Evolutionary conservation across 129 eudicot species (phyloP).

Genomic region (Scalesia atractyloides): DNA sequence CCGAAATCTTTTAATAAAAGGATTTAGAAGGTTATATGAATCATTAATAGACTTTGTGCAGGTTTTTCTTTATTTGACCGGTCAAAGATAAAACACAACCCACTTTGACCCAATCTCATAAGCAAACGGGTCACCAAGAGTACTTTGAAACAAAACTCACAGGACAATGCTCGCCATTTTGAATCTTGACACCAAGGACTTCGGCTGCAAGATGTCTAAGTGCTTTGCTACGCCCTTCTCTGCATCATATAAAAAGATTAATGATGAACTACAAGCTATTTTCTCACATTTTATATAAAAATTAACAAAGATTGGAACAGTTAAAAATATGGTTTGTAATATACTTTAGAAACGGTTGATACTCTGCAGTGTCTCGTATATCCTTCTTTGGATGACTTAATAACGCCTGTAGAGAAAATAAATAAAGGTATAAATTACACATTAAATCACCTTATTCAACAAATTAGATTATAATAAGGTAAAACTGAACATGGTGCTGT

Average conservation of each 20-base stretch:
- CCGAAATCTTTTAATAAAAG: neutral
- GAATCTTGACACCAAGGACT: conserved; percentile 81
- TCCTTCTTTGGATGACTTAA: conserved; percentile 89
- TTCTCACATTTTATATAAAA: neutral
- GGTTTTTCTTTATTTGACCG: neutral
- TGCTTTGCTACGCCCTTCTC: conserved; percentile 89
- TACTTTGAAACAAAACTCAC: conserved; percentile 47
- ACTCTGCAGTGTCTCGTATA: conserved; percentile 89
- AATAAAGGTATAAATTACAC: neutral
- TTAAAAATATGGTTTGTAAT: conserved; percentile 15
- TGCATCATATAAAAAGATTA: conserved; percentile 27
- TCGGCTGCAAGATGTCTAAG: conserved; percentile 80
- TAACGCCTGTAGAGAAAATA: conserved; percentile 58
- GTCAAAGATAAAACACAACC: neutral
- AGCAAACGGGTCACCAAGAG: neutral
- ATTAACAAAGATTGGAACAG: neutral
- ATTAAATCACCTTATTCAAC: neutral
- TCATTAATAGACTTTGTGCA: neutral
- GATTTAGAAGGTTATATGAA: neutral
- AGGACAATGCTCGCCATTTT: conserved; percentile 98
- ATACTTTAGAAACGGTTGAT: conserved; percentile 83
- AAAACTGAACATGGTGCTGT: too few species aligned
- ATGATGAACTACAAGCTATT: neutral
- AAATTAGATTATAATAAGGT: neutral
- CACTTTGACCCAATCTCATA: neutral